A percentile compares a stretch with the other conserved stretches of the same genome.
These are phyloP conservation scores for Pinus tabuliformis DNA, from an alignment of 75 land plant species.

Conservation along the genomic window DNA sequence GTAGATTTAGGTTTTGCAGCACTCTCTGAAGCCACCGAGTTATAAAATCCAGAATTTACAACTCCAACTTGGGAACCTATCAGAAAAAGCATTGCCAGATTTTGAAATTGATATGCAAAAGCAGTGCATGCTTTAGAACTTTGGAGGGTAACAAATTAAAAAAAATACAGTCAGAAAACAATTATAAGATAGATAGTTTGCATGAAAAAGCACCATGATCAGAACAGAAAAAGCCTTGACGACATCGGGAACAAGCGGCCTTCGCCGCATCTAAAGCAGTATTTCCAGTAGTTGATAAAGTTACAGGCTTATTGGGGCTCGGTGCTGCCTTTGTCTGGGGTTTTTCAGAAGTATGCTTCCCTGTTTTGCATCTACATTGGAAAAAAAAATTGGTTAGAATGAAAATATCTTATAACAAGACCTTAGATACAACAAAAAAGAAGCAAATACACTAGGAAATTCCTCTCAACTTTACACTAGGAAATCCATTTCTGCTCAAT, in stretches of 20 bases:
- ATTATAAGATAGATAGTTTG: not conserved
- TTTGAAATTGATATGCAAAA: not conserved
- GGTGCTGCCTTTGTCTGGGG: conserved; percentile 59
- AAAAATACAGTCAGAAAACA: not conserved
- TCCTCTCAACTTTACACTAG: not conserved
- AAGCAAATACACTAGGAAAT: not conserved
- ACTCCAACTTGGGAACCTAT: conserved; percentile 38
- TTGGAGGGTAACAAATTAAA: not conserved
- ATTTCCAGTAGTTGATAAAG: conserved; percentile 21
- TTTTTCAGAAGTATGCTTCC: conserved; percentile 94
- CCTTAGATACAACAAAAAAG: not conserved
- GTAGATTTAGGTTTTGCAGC: not conserved
- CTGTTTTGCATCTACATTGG: conserved; percentile 69
- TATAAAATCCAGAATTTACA: conserved; percentile 1
- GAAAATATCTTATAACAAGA: not conserved
- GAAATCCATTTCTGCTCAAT: not conserved
- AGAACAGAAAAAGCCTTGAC: conserved; percentile 94
- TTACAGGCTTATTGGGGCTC: conserved; percentile 26
- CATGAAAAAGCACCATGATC: conserved; percentile 67
- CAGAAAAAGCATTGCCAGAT: not conserved
- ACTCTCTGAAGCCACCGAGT: conserved; percentile 5
- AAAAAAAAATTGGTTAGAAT: not conserved
- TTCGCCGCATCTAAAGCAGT: conserved; percentile 28
- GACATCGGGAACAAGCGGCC: conserved; percentile 70
- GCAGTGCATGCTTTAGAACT: not conserved